Conservation (phyloP, 352 stramenopile genomes). For the Globisporangium paddicum region DNA sequence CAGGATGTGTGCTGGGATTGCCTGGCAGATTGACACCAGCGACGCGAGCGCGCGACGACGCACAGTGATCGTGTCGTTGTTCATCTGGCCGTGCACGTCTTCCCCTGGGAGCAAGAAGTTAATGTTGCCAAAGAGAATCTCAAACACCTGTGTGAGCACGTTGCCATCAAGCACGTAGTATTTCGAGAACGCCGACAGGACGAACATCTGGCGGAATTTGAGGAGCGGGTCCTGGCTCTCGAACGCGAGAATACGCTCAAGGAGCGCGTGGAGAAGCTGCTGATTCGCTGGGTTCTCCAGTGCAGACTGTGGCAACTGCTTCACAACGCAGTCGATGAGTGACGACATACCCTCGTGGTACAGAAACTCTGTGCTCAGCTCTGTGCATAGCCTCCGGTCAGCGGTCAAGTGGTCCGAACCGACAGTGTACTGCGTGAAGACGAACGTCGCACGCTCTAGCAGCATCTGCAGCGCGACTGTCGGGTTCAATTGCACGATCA, state of each 20-base stretch:
- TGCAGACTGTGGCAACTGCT: conserved; percentile 47
- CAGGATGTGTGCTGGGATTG: conserved; percentile 67
- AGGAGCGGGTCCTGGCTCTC: conserved; percentile 54
- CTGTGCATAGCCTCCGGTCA: conserved; percentile 45
- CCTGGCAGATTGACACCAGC: conserved; percentile 73
- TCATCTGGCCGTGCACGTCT: conserved; percentile 60
- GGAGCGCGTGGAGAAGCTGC: conserved; percentile 35
- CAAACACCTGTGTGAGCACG: conserved; percentile 65
- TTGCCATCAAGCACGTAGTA: conserved; percentile 62
- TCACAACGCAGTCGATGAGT: conserved; percentile 70
- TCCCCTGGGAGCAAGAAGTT: conserved; percentile 66
- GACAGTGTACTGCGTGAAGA: conserved; percentile 37
- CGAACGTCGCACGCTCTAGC: conserved; percentile 50
- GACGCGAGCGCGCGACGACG: conserved; percentile 60
- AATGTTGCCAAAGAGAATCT: conserved; percentile 71
- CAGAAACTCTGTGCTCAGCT: conserved; percentile 56
- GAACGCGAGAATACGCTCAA: conserved; percentile 55
- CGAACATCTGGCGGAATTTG: conserved; percentile 70
- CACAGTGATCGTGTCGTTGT: conserved; percentile 65
- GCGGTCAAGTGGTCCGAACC: conserved; percentile 49
- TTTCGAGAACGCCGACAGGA: conserved; percentile 66
- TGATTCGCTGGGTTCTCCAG: conserved; percentile 39
- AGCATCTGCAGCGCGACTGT: conserved; percentile 46
- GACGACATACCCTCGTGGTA: conserved; percentile 76
- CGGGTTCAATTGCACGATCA: conserved; percentile 55